A percentile compares a stretch with the other conserved stretches of the same genome.
Evolutionary conservation across 2,329 filamentous ascomycete species (phyloP).

Genomic region (Calonectria pseudoreteaudii): DNA sequence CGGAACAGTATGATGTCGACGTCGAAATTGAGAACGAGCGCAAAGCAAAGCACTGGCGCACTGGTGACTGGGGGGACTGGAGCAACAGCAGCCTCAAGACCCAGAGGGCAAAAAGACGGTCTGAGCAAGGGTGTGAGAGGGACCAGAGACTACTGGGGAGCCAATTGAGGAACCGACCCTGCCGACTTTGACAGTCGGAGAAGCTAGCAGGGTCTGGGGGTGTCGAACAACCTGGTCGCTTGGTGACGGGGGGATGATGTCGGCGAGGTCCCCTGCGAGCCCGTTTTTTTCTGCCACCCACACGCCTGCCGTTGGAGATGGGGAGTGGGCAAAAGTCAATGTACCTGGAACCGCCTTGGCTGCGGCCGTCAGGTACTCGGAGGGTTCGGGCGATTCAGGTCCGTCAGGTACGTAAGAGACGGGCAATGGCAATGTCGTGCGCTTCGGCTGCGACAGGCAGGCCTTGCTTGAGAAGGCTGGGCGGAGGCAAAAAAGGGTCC

Average conservation of each 20-base stretch:
- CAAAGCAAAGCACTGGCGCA: constrained; percentile 21
- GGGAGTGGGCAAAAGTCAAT: constrained; percentile 37
- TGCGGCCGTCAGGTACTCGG: constrained; percentile 32
- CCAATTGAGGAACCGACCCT: constrained; percentile 46
- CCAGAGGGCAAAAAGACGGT: constrained; percentile 43
- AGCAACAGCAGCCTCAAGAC: constrained; percentile 36
- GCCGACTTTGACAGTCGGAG: constrained; percentile 45
- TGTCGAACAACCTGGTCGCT: constrained; percentile 41
- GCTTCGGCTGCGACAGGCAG: constrained; percentile 19
- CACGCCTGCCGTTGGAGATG: constrained; percentile 31
- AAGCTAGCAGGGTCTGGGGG: constrained; percentile 44
- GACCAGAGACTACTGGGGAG: constrained; percentile 35
- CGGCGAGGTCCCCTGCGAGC: constrained; percentile 41
- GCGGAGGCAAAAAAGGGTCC: constrained; percentile 4
- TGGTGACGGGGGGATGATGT: constrained; percentile 40
- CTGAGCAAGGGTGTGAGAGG: constrained; percentile 42
- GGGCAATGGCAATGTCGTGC: constrained; percentile 24
- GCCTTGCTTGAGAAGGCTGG: neutral
- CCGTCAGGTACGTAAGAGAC: constrained; percentile 23
- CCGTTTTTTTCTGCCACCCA: constrained; percentile 42
- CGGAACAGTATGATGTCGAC: constrained; percentile 43
- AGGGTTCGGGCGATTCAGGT: constrained; percentile 11
- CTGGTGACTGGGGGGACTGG: constrained; percentile 12
- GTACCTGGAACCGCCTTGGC: constrained; percentile 42
- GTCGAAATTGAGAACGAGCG: constrained; percentile 34